Base-by-base conservation (phyloP, 805 yeast genomes). In the Nakazawaea anatomiae region DNA sequence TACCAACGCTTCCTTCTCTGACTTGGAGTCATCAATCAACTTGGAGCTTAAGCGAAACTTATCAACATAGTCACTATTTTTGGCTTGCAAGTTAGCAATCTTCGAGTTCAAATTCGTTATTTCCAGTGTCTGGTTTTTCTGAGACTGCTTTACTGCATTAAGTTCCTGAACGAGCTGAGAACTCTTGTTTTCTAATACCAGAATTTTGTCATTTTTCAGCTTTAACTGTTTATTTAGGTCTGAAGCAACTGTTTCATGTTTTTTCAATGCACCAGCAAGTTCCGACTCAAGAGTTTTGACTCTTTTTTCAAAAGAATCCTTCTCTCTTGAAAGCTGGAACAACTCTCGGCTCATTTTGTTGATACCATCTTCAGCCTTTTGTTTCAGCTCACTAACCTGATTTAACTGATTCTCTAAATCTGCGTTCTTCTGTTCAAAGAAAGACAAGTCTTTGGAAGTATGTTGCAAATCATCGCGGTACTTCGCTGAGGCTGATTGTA, bases 271-370 rank as follows among this genome's bases (percentile, higher is more conserved):
- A 4, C 57, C 61, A 0, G 60, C 57, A 3, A 72, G 54, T 32
- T 76, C 76, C 41, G 71, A 76, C 51, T 80, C 77, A 42, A 75
- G 53, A 4, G 57, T 59, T 39, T 71, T 73, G 12, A 78, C 64
- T 7, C 66, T 64, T 29, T 70, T 69, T 43, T 76, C 82, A 6
- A 75, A 58, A 0, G 76, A 75, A 1, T 77, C 80, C 52, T 83
- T 83, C 35, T 80, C 81, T 50, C 79, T 80, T 0, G 82, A 75
- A 42, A 89, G 69, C 45, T 77, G 77, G 64, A 89, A 79, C 32
- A 91, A 69, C 56, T 91, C 98, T 39, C 92, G 72, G 50, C 85
- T 86, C 96, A 91, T 87, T 58, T 89, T 90, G 62, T 90, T 90
- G 47, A 91, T 84, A 4, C 96, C 97, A 53, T 81, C 84, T 59